phyloP scores from a whole-genome alignment of 2,329 filamentous ascomycete species.

The Alternaria infectoria region DNA sequence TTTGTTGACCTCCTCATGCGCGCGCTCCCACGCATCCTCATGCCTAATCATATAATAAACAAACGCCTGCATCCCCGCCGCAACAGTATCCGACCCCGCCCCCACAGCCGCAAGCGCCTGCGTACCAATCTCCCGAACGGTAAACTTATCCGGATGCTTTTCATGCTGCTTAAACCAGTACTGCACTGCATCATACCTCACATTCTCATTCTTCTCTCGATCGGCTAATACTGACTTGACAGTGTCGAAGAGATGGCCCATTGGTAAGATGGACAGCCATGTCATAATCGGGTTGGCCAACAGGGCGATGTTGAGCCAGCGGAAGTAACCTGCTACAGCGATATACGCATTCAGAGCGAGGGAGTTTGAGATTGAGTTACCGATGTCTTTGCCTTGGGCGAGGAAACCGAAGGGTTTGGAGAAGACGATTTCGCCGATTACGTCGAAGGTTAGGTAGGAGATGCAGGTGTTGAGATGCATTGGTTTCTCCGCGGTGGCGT shows the following conservation, averaged over 20 bases:
- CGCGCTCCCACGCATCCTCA: constrained; percentile 4
- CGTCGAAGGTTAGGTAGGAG: constrained; percentile 51
- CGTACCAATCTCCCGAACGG: constrained; percentile 44
- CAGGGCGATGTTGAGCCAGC: constrained; percentile 20
- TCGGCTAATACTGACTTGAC: constrained; percentile 38
- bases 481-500: background rate
- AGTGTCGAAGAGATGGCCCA: constrained; percentile 50
- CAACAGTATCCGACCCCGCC: constrained; percentile 50
- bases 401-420: constrained; percentile 38
- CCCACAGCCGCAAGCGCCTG: constrained; percentile 47
- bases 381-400: constrained; percentile 41
- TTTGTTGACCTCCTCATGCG: constrained; percentile 16
- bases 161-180: constrained; percentile 44
- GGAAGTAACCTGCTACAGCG: constrained; percentile 16
- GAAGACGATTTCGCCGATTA: constrained; percentile 48
- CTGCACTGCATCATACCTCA: constrained; percentile 47
- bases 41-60: constrained; percentile 46
- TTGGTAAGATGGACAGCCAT: constrained; percentile 44
- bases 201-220: constrained; percentile 42
- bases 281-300: constrained; percentile 49
- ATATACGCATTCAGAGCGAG: background rate
- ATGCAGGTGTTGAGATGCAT: constrained; percentile 45
- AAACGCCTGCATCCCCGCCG: constrained; percentile 43
- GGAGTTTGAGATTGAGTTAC: constrained; percentile 44
- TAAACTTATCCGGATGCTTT: constrained; percentile 43